Percentiles rank a stretch among this genome's conserved stretches.
Evolutionary conservation across 2,329 filamentous ascomycete genomes (phyloP).

Genomic region (Phyllosticta citriasiana): DNA sequence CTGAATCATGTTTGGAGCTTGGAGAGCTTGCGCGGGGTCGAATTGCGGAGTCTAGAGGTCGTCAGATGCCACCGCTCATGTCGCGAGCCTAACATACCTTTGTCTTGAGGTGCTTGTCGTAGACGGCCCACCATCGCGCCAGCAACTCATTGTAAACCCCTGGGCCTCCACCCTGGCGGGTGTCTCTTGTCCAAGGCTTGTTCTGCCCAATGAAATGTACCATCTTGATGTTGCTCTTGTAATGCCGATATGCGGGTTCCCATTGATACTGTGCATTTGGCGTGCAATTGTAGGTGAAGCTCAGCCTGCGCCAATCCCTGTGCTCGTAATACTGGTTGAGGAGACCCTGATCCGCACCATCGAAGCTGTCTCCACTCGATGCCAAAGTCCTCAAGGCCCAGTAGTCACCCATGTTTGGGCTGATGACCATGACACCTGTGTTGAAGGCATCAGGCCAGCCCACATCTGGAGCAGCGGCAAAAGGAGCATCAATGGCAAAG

Average conservation of each 20-base stretch:
- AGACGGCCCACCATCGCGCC: conserved; percentile 87
- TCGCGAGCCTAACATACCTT: neutral
- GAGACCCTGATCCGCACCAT: conserved; percentile 91
- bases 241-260: conserved; percentile 86
- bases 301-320: conserved; percentile 68
- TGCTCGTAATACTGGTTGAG: conserved; percentile 88
- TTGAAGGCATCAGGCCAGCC: conserved; percentile 99
- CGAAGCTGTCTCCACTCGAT: conserved; percentile 80
- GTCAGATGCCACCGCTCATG: neutral
- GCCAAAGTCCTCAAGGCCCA: conserved; percentile 77
- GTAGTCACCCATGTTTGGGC: conserved; percentile 78
- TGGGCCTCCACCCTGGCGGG: conserved; percentile 38
- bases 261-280: conserved; percentile 97
- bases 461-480: conserved; percentile 78
- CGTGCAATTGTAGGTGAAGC: conserved; percentile 95
- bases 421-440: conserved; percentile 89
- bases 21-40: neutral
- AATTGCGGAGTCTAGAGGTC: neutral
- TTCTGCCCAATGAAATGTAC: conserved; percentile 89
- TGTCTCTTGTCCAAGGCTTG: conserved; percentile 64
- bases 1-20: conserved; percentile 10
- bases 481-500: conserved; percentile 54
- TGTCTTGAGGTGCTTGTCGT: conserved; percentile 69
- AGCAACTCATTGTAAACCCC: conserved; percentile 74
- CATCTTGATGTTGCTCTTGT: conserved; percentile 78